A percentile compares a stretch with the other conserved stretches of the same genome.
phyloP scores from a whole-genome alignment of 306 rosid species.

The Acacia crassicarpa region DNA sequence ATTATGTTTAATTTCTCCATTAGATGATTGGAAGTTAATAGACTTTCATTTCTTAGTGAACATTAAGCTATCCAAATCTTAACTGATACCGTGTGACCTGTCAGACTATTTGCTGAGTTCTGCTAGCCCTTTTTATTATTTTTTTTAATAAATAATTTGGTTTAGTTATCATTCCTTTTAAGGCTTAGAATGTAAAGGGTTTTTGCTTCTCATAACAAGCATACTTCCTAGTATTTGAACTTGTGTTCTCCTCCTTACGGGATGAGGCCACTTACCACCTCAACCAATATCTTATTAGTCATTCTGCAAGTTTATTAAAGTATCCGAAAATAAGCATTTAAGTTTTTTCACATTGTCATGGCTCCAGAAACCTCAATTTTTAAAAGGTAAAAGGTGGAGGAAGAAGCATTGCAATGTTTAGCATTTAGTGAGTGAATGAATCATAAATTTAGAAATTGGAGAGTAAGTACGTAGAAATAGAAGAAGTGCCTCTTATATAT shows the following conservation, averaged over 20 bases:
- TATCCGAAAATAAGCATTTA: neutral
- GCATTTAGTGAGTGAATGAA: neutral
- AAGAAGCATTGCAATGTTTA: neutral
- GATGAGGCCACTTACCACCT: rapidly evolving
- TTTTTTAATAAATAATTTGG: too few species aligned
- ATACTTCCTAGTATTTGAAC: rapidly evolving
- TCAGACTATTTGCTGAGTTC: neutral
- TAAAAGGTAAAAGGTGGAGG: neutral
- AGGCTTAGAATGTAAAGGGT: too few species aligned
- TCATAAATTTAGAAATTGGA: neutral
- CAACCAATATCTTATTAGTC: too few species aligned
- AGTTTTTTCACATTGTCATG: neutral
- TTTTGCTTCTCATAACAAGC: too few species aligned
- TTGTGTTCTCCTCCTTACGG: too few species aligned
- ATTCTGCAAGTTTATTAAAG: neutral
- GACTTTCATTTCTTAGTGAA: neutral
- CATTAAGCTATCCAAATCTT: neutral
- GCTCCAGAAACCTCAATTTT: neutral
- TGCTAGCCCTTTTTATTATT: neutral
- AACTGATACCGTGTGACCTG: neutral
- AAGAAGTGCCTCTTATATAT: neutral
- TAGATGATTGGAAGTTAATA: slow-evolving; percentile 1
- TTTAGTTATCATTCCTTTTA: too few species aligned
- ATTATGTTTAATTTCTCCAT: slow-evolving; percentile 2
- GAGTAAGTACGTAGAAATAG: neutral